These are phyloP conservation scores for Aspergillus egyptiacus DNA, from an alignment of 495 filamentous ascomycete genomes.

Conservation along the genomic window DNA sequence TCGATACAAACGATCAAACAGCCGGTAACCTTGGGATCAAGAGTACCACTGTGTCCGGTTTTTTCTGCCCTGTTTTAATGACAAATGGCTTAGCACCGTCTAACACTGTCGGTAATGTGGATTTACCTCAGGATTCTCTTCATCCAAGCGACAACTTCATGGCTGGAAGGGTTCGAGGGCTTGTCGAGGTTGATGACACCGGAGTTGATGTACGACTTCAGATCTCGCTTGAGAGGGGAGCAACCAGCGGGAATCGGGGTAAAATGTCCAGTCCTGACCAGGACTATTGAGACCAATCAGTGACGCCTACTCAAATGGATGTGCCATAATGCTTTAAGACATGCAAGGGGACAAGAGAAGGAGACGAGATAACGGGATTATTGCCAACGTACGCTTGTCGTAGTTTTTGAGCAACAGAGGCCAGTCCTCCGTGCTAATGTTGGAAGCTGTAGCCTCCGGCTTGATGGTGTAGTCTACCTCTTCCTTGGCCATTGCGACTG, in stretches of 20 bases:
- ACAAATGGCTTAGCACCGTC: constrained; percentile 19
- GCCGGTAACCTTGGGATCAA: constrained; percentile 91
- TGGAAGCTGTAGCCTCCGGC: constrained; percentile 66
- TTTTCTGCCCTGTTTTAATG: constrained; percentile 70
- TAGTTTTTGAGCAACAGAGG: constrained; percentile 91
- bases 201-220: constrained; percentile 91
- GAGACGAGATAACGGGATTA: constrained; percentile 1
- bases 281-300: constrained; percentile 47
- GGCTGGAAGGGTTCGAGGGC: constrained; percentile 92
- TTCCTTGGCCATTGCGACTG: constrained; percentile 58
- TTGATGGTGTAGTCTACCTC: constrained; percentile 79
- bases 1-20: constrained; percentile 95
- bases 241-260: constrained; percentile 89
- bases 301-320: constrained; percentile 12
- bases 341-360: neutral
- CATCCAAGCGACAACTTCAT: constrained; percentile 98
- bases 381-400: constrained; percentile 56
- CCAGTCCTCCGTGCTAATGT: constrained; percentile 73
- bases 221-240: constrained; percentile 78
- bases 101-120: neutral
- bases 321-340: neutral
- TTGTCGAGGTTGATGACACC: constrained; percentile 99
- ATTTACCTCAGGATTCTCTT: constrained; percentile 87
- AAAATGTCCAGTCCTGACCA: constrained; percentile 85
- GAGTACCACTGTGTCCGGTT: constrained; percentile 94